phyloP scores from a whole-genome alignment of 2,329 filamentous ascomycete species.

The Xylaria digitata region DNA sequence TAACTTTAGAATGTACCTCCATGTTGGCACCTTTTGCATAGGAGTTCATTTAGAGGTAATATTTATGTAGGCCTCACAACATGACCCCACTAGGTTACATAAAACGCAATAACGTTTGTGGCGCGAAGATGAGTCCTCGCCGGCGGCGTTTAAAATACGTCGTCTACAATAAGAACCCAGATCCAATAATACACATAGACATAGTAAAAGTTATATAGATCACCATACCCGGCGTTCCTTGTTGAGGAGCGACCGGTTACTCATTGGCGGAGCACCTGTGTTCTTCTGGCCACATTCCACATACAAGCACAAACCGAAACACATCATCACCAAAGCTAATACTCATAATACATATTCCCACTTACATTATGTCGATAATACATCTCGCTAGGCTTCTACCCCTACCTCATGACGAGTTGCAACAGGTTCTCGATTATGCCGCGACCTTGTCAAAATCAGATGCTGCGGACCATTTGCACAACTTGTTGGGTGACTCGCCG shows the following conservation, averaged over 20 bases:
- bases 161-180: not conserved
- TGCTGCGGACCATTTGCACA: conserved; percentile 85
- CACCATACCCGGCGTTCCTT: too few species aligned
- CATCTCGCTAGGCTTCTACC: conserved; percentile 85
- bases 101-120: too few species aligned
- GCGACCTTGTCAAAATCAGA: conserved; percentile 79
- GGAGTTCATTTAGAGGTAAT: too few species aligned
- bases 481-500: conserved; percentile 87
- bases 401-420: conserved; percentile 84
- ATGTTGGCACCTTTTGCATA: too few species aligned
- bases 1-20: too few species aligned
- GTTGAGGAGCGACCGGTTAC: not conserved
- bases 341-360: not conserved
- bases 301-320: not conserved
- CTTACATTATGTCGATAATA: conserved; percentile 63
- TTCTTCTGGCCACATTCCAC: not conserved
- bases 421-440: conserved; percentile 86
- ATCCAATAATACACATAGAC: too few species aligned
- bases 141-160: not conserved
- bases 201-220: too few species aligned
- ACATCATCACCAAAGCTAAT: not conserved
- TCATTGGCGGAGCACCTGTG: not conserved
- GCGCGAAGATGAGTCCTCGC: conserved; percentile 13
- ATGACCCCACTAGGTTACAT: too few species aligned
- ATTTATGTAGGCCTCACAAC: too few species aligned